Evolutionary conservation across 257 asterid genomes (phyloP).

Genomic region (Petunia axillaris): DNA sequence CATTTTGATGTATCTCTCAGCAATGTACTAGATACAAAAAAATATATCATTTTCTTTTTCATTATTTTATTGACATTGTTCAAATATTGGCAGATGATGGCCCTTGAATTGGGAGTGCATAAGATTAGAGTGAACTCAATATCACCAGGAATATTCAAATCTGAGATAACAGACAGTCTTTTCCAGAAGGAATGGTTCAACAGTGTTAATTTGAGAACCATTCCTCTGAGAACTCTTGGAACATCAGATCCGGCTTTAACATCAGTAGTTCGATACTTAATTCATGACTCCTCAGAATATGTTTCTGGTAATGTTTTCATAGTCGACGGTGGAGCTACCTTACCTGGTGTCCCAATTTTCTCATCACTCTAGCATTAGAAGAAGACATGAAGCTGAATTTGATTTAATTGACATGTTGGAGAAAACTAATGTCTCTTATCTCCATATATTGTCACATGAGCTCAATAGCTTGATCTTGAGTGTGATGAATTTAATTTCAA

Average conservation of each 20-base stretch:
- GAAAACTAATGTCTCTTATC: no score
- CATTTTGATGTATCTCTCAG: no score
- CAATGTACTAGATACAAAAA: no score
- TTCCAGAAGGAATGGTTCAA: slow-evolving; percentile 60
- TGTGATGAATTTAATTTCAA: no score
- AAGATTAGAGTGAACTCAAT: slow-evolving; percentile 72
- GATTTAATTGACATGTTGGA: no score
- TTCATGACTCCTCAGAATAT: slow-evolving; percentile 25
- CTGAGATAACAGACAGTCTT: slow-evolving; percentile 66
- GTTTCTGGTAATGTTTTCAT: no score
- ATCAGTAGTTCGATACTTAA: slow-evolving; percentile 54
- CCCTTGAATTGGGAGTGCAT: slow-evolving; percentile 58
- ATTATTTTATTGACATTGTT: neutral
- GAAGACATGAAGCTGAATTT: no score
- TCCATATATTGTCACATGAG: no score
- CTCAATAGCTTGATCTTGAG: no score
- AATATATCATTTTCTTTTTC: no score
- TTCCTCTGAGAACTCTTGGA: slow-evolving; percentile 57
- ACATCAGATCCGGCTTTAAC: slow-evolving; percentile 65
- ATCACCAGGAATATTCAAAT: slow-evolving; percentile 65
- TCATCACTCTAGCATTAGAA: slow-evolving; percentile 42
- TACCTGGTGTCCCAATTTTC: slow-evolving; percentile 38
- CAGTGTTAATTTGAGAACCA: slow-evolving; percentile 41
- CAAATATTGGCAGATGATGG: slow-evolving; percentile 56
- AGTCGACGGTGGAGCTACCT: slow-evolving; percentile 31